Evolutionary conservation across 495 filamentous ascomycete species (phyloP).

Genomic region (Podospora australis): DNA sequence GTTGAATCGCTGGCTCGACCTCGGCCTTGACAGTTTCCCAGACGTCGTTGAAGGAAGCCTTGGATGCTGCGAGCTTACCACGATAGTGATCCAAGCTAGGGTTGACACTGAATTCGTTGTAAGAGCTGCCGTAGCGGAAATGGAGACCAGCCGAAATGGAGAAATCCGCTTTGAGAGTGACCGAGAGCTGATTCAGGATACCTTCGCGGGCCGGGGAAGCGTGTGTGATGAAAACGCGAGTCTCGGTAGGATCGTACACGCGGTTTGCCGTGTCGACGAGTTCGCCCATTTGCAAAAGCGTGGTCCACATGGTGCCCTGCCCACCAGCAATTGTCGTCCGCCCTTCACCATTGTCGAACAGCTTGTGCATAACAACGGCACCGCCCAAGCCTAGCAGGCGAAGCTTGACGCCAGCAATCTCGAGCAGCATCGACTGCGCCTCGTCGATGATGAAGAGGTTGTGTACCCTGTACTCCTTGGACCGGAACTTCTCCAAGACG

Average conservation of each 20-base stretch:
- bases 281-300: constrained; percentile 95
- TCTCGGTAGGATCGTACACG: constrained; percentile 97
- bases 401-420: constrained; percentile 93
- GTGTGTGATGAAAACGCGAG: constrained; percentile 95
- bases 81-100: constrained; percentile 97
- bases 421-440: constrained; percentile 86
- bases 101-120: constrained; percentile 99
- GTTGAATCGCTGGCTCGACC: constrained; percentile 84
- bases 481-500: constrained; percentile 95
- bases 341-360: constrained; percentile 98
- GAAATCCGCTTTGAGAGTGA: constrained; percentile 96
- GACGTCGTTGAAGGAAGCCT: constrained; percentile 97
- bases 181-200: constrained; percentile 94
- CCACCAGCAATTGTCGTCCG: constrained; percentile 97
- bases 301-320: constrained; percentile 99
- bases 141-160: constrained; percentile 96
- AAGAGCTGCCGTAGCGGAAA: constrained; percentile 98
- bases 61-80: constrained; percentile 98
- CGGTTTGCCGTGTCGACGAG: constrained; percentile 96
- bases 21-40: constrained; percentile 98
- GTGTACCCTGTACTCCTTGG: constrained; percentile 94
- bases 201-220: constrained; percentile 96
- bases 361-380: constrained; percentile 99
- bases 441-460: constrained; percentile 99
- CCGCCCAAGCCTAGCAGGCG: constrained; percentile 90